Evolutionary conservation across 1,139 yeast species (phyloP).

Genomic region (Candida sanyaensis): DNA sequence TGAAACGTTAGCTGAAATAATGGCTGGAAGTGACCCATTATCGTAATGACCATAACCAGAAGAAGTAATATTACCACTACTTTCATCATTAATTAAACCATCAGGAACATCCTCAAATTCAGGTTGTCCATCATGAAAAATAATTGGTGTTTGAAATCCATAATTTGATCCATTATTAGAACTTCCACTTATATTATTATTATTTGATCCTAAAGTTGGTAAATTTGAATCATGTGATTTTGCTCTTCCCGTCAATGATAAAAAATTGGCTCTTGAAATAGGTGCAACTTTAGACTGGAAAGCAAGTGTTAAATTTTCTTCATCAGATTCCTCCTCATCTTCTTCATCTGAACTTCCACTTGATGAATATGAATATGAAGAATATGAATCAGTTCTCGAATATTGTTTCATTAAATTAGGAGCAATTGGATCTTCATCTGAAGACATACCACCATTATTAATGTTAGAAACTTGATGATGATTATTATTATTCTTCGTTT

Average conservation of each 20-base stretch:
- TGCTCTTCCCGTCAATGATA: constrained; percentile 37
- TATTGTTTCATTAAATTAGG: constrained; percentile 14
- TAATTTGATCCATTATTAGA: constrained; percentile 8
- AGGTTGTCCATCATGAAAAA: constrained; percentile 31
- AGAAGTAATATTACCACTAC: constrained; percentile 13
- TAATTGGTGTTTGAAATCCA: constrained; percentile 24
- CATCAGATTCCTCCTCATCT: constrained; percentile 36
- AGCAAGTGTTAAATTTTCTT: constrained; percentile 53
- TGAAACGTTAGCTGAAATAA: constrained; percentile 21
- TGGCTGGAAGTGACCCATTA: constrained; percentile 11
- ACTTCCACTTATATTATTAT: not conserved
- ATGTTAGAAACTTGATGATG: not conserved
- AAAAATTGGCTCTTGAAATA: constrained; percentile 37
- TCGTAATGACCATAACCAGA: constrained; percentile 7
- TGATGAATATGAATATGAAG: constrained; percentile 15
- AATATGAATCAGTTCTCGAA: constrained; percentile 8
- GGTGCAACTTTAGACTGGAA: constrained; percentile 47
- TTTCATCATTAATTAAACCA: constrained; percentile 29
- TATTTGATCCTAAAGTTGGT: constrained; percentile 23
- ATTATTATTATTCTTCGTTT: not conserved
- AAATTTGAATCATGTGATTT: constrained; percentile 48
- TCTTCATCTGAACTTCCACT: constrained; percentile 18
- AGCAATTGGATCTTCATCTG: constrained; percentile 21
- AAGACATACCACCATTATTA: not conserved
- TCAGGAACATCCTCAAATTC: constrained; percentile 49